Percentiles rank a stretch among this genome's conserved stretches.
These are phyloP conservation scores for Auxenochlorella pyrenoidosa DNA, from an alignment of 139 green algal genomes.

Conservation along the genomic window DNA sequence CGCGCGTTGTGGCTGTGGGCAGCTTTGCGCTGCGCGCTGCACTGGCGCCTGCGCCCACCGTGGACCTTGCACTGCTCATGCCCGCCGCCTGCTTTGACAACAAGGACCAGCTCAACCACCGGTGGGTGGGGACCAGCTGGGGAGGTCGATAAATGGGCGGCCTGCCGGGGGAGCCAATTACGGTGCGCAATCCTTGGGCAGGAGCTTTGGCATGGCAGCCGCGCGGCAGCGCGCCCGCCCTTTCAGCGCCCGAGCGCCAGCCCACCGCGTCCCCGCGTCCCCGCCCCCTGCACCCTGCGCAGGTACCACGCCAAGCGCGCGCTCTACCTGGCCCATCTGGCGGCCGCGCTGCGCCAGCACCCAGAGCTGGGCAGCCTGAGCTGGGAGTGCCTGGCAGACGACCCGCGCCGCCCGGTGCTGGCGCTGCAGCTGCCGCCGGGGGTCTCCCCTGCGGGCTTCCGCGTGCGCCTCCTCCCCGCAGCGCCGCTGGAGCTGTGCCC, in stretches of 20 bases:
- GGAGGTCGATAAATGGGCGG: not conserved
- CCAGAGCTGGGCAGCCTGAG: constrained; percentile 40
- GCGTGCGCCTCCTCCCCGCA: constrained; percentile 56
- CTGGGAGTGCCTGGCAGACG: constrained; percentile 47
- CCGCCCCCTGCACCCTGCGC: not conserved
- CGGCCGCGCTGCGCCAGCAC: constrained; percentile 43
- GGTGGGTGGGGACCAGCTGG: constrained; percentile 4
- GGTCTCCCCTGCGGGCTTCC: constrained; percentile 7
- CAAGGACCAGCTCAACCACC: constrained; percentile 82
- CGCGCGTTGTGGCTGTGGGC: constrained; percentile 46
- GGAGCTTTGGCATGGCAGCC: not conserved
- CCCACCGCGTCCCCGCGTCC: not conserved
- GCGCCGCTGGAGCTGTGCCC: constrained; percentile 50
- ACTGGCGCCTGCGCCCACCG: not conserved
- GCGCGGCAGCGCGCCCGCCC: no score
- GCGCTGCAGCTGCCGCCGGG: constrained; percentile 38
- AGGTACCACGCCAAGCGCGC: constrained; percentile 76
- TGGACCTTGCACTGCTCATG: constrained; percentile 78
- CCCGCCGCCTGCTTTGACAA: constrained; percentile 68
- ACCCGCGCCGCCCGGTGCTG: constrained; percentile 65
- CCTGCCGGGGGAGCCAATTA: not conserved
- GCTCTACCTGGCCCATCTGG: constrained; percentile 68
- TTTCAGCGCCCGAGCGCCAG: no score
- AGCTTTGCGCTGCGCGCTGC: constrained; percentile 44
- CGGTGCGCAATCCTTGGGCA: not conserved